Base-by-base conservation (phyloP, 768 basidiomycete species). In the Lepiota brunneoincarnata region DNA sequence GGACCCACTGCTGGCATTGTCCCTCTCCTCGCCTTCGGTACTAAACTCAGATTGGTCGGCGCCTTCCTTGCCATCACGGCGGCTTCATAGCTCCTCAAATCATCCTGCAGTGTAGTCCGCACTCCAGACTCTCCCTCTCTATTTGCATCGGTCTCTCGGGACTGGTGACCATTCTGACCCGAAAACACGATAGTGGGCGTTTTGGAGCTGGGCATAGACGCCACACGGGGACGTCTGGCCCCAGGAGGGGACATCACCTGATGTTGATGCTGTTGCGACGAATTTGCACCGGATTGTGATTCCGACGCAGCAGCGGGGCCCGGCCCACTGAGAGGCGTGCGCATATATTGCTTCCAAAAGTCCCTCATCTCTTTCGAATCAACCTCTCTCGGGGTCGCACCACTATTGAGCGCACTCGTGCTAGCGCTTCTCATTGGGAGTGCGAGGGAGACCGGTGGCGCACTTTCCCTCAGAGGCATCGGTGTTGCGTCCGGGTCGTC, bases 301-400 rank as follows among this genome's bases (percentile, higher is more conserved):
- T 36, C 26, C 37, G 20, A 51, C 36, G 62, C 52, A 51, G 56
- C 49, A 15, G 56, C 61, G 15, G 56, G 59, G n/a, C 62, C 67
- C 26, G 70, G 68, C 1, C 73, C 75, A 49, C 67, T 72, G 6
- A 84, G 64, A 21, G 89, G 89, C 18, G 87, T 89, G 36, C 82
- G 78, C 72, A 91, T 76, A 61, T 85, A 91, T 58, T 82, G 74
- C 67, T 77, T 89, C 89, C 89, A 91, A 58, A 88, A 82, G 49
- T 89, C 85, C 44, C 77, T 72, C 63, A 89, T 62, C 59, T 89
- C 84, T 48, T 75, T 70, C 47, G 59, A 56, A 23, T 71, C 71
- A 28, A 50, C 54, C 46, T 68, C 67, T 3, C 60, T 59, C 2
- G 64, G 62, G 24, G 64, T 63, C 17, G 58, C 46, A 9, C 31